Evolutionary conservation across 768 basidiomycete genomes (phyloP).

Genomic region (Trametes cingulata): DNA sequence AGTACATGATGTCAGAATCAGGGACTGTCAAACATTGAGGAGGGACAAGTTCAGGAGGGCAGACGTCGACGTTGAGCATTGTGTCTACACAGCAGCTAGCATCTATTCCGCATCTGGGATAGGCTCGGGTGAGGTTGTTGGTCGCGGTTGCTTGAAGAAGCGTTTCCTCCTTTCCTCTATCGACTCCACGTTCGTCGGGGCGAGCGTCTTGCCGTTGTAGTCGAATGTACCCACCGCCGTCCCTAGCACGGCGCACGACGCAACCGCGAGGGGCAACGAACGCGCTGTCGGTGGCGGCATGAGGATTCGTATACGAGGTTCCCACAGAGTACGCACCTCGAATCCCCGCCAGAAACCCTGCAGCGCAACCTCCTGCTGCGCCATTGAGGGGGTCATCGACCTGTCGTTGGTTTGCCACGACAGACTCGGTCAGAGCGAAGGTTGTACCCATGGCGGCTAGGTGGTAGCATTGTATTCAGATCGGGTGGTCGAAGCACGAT

Average conservation of each 20-base stretch:
- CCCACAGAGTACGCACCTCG: slow-evolving; percentile 53
- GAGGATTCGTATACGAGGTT: neutral
- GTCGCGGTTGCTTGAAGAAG: slow-evolving; percentile 78
- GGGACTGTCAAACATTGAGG: neutral
- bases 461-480: slow-evolving; percentile 6
- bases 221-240: slow-evolving; percentile 81
- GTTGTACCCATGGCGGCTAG: slow-evolving; percentile 87
- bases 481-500: neutral
- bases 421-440: slow-evolving; percentile 80
- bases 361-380: slow-evolving; percentile 86
- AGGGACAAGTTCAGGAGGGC: neutral
- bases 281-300: slow-evolving; percentile 50
- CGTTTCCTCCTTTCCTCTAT: slow-evolving; percentile 70
- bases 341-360: slow-evolving; percentile 88
- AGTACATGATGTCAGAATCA: neutral
- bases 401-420: slow-evolving; percentile 78
- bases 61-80: neutral
- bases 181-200: slow-evolving; percentile 45
- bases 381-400: slow-evolving; percentile 82
- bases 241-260: slow-evolving; percentile 76
- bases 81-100: slow-evolving; percentile 10
- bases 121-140: slow-evolving; percentile 45
- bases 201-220: slow-evolving; percentile 63
- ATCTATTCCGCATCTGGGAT: slow-evolving; percentile 31
- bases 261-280: slow-evolving; percentile 80